Base-by-base conservation (phyloP, 108 stramenopile genomes). In the Hondaea fermentalgiana region DNA sequence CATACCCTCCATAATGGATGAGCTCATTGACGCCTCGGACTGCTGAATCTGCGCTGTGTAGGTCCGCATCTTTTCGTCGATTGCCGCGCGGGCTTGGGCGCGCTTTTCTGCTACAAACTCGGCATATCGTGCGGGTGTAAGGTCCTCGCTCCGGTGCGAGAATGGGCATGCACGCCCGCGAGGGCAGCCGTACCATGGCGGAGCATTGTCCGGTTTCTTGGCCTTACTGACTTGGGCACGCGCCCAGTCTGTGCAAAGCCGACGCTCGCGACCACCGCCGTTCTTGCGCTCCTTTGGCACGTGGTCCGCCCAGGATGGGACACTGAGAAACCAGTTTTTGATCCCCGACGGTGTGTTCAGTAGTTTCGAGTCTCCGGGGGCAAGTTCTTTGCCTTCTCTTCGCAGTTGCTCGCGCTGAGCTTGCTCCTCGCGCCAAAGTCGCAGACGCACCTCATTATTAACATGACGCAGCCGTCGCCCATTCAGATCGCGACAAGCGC, bases 381-480 rank as follows among this genome's bases (percentile, higher is more conserved):
- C 72, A 42, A 5, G 45, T 51, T 88, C 53, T 45, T 42, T 60
- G 60, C 92, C 91, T 14, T 87, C 87, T 57, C 88, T 69, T 35
- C 90, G 90, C 14, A 94, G 94, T 35, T 89, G 72, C 90, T 93
- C 88, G 44, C 95, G 91, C 57, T 89, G 58, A 29, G 90, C 91
- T 60, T 95, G 88, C 87, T 94, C 90, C 87, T 97, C 96, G 28
- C 92, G 90, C 95, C 96, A 98, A 87, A 94, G 95, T 17, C 93
- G 92, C 57, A 97, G 89, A 60, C 97, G 96, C 69, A 99, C 94
- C 88, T 97, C 97, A 91, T 99, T 97, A 87, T 99, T 99, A 64
- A 99, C 97, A 90, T 98, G 97, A n/a, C 98, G 95, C 17, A 99
- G 92, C 23, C 99, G 95, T 29, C 98, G 95, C 8, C 99, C 99